phyloP scores from a whole-genome alignment of 345 rosid species.

The Euphorbia pulcherrima region DNA sequence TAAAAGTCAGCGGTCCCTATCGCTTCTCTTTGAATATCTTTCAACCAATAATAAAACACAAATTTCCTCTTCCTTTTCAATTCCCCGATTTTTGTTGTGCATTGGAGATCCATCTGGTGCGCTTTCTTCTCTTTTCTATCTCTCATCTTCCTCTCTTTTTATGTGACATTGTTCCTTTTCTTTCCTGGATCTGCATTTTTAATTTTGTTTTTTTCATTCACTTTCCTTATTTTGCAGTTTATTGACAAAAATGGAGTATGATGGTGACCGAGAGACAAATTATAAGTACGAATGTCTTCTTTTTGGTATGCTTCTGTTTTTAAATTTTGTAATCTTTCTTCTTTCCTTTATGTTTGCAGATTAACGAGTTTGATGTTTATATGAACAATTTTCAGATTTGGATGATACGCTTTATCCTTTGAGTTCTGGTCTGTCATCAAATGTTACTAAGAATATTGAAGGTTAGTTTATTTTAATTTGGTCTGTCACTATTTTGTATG shows the following conservation, averaged over 20 bases:
- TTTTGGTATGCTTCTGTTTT: slow-evolving; percentile 20
- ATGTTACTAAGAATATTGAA: slow-evolving; percentile 23
- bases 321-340: not conserved
- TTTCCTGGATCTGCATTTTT: not conserved
- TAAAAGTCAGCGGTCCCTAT: not conserved
- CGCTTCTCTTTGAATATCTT: not conserved
- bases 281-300: slow-evolving; percentile 26
- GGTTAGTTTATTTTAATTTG: slow-evolving; percentile 5
- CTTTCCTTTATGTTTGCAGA: not conserved
- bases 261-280: slow-evolving; percentile 3
- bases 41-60: not conserved
- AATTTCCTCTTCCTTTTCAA: not conserved
- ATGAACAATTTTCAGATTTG: slow-evolving; percentile 19
- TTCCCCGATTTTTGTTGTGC: not conserved
- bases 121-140: not conserved
- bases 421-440: slow-evolving; percentile 22
- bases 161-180: not conserved
- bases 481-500: not conserved
- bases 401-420: slow-evolving; percentile 34
- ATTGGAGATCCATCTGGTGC: not conserved
- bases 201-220: not conserved
- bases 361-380: not conserved
- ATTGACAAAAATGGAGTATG: slow-evolving; percentile 21
- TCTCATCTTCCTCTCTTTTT: not conserved
- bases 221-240: not conserved